Conservation (phyloP, 345 rosid genomes). For the Populus tremula region DNA sequence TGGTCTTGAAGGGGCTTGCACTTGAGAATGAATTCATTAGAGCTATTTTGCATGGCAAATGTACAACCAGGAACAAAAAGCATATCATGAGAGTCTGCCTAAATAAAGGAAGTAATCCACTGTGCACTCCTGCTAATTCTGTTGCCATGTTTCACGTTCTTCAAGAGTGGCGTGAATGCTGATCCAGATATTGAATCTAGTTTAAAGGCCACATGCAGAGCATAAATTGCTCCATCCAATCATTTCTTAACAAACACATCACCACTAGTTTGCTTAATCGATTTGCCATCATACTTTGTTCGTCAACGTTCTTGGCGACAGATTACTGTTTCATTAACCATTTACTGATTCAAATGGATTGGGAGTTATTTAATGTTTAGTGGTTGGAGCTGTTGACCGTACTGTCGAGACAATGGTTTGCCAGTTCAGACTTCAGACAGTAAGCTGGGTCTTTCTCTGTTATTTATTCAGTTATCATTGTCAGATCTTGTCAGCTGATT, state of each 20-base stretch:
- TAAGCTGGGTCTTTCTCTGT: neutral
- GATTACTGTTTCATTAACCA: neutral
- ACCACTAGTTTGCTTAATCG: neutral
- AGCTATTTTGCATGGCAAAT: neutral
- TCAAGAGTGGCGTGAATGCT: neutral
- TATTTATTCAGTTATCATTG: neutral
- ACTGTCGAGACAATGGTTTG: neutral
- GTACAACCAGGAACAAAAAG: no score
- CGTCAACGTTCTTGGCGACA: neutral
- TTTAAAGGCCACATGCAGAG: neutral
- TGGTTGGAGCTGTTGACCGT: neutral
- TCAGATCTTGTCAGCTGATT: conserved; percentile 3
- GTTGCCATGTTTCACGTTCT: neutral
- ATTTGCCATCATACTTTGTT: neutral
- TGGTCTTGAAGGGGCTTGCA: neutral
- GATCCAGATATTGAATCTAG: neutral
- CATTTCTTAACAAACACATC: neutral
- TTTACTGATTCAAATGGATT: neutral
- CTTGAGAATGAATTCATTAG: neutral
- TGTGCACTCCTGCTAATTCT: neutral
- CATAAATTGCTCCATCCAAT: neutral
- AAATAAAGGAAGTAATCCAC: neutral
- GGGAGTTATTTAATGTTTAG: neutral
- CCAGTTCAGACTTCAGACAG: neutral
- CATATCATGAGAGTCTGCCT: neutral